A percentile compares a stretch with the other conserved stretches of the same genome.
These are phyloP conservation scores for Lipomyces yamanashiensis DNA, from an alignment of 805 yeast species.

Conservation along the genomic window DNA sequence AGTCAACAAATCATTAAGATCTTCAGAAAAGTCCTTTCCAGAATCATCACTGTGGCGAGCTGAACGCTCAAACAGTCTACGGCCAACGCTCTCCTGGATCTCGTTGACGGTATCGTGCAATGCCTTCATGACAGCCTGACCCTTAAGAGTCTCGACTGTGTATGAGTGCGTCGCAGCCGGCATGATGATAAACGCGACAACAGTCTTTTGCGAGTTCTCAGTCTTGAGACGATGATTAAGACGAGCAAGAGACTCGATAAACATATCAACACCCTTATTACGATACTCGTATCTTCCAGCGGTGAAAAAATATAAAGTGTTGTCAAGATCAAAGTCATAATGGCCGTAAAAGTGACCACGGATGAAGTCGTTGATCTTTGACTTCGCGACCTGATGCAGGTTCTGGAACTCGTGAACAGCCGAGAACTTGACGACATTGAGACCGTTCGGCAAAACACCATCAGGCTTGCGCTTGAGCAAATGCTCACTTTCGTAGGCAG, in stretches of 20 bases:
- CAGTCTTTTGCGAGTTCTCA: slow-evolving; percentile 82
- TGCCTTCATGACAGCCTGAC: slow-evolving; percentile 94
- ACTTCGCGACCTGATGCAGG: slow-evolving; percentile 89
- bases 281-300: slow-evolving; percentile 97
- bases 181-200: slow-evolving; percentile 97
- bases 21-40: slow-evolving; percentile 66
- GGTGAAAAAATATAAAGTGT: slow-evolving; percentile 91
- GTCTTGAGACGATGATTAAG: slow-evolving; percentile 85
- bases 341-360: slow-evolving; percentile 98
- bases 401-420: slow-evolving; percentile 99
- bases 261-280: slow-evolving; percentile 95
- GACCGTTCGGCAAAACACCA: slow-evolving; percentile 95
- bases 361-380: slow-evolving; percentile 88
- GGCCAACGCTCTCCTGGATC: slow-evolving; percentile 84
- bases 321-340: slow-evolving; percentile 90
- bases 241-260: slow-evolving; percentile 89
- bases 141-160: slow-evolving; percentile 92
- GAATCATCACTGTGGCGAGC: slow-evolving; percentile 59
- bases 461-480: slow-evolving; percentile 94
- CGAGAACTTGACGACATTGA: slow-evolving; percentile 92
- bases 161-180: slow-evolving; percentile 94
- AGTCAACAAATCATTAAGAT: slow-evolving; percentile 79
- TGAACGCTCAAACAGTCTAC: slow-evolving; percentile 87
- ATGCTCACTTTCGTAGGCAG: slow-evolving; percentile 95
- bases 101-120: slow-evolving; percentile 86